These are phyloP conservation scores for Acanthamoeba divionensis DNA, from an alignment of 208 protist genomes.

Conservation along the genomic window DNA sequence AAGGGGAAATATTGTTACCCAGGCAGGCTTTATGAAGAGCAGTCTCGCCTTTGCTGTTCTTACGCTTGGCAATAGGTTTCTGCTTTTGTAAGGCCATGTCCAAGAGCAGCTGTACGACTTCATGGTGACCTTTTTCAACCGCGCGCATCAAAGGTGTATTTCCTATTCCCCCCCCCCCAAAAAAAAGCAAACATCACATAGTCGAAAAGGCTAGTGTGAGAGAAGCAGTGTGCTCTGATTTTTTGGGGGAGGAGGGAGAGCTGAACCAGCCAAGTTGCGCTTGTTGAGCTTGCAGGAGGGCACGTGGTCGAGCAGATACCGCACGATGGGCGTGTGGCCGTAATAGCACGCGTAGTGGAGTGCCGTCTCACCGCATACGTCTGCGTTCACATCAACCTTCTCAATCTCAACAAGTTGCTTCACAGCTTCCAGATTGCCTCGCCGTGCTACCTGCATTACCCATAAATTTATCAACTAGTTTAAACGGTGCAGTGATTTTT, in stretches of 20 bases:
- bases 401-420: not conserved
- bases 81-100: not conserved
- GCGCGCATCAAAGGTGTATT: constrained; percentile 18
- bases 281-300: not conserved
- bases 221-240: not conserved
- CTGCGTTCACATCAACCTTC: not conserved
- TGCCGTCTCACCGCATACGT: not conserved
- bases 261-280: not conserved
- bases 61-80: not conserved
- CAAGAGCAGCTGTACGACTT: not conserved
- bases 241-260: not conserved
- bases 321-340: not conserved
- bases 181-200: not conserved
- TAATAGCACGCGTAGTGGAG: constrained; percentile 31
- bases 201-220: not conserved
- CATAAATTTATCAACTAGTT: too few species aligned
- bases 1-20: too few species aligned
- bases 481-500: too few species aligned
- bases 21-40: constrained; percentile 6
- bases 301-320: not conserved
- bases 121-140: not conserved
- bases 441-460: not conserved
- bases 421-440: not conserved
- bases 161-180: not conserved
- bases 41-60: constrained; percentile 18